Evolutionary conservation across 306 rosid species (phyloP), one percentile per base, ranked within the genome.

Genomic region (Castanopsis chinensis): DNA sequence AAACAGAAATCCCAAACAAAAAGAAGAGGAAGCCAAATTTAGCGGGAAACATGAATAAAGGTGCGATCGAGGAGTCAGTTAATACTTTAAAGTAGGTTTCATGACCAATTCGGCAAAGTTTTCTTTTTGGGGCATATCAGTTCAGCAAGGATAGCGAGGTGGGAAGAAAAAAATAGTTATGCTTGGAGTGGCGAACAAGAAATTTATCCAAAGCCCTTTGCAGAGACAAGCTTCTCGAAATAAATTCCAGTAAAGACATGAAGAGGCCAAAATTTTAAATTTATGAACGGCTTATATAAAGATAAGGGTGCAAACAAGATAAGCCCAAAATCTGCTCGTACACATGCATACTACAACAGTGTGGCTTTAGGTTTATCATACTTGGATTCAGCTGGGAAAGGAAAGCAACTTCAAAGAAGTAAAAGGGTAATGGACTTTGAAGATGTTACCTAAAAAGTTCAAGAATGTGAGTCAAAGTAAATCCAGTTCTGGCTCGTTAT

Each of bases 211-310:
- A 23, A 10, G 61, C 23, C n/a, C 61, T 20, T 75, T 78, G 61
- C 69, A 41, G 58, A 78, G 23, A 84, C 21, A 84, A 54, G 76
- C 81, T 58, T 64, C 73, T 49, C 73, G 74, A 51, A 69, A 77
- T 53, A 53, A 53, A 86, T 72, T 15, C 23, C 19, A 45, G 57
- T 78, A 69, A 81, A 45, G 76, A 54, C 23, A 35, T 35, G 41
- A 69, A 58, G 45, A 76, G 32, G 65, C 23, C 20, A 73, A 55
- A 41, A 53, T 71, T 69, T 35, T n/a, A 37, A 55, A 37, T 33
- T 55, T 41, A 55, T 45, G 74, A 54, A 72, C 71, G 69, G 78
- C 60, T 60, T 60, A 4, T 23, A 25, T 13, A 25, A 60, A 25
- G 8, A 60, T 25, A 60, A 60, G 1, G 6, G 19, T 23, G 67